Conservation (phyloP, 306 rosid species). For the Quercus alba region DNA sequence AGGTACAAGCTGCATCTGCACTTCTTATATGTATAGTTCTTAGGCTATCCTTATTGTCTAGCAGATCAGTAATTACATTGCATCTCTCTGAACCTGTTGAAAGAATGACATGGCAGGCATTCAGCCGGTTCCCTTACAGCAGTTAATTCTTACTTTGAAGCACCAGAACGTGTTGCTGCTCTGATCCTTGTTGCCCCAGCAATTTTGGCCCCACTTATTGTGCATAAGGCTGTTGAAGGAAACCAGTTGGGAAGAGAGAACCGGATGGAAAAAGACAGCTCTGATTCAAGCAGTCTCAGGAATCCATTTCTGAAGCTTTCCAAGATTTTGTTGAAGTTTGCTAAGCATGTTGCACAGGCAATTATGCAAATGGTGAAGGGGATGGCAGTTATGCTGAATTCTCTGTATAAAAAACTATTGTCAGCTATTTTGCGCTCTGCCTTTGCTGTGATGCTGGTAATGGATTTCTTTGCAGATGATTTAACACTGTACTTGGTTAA, state of each 20-base stretch:
- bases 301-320: slow-evolving; percentile 46
- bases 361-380: slow-evolving; percentile 46
- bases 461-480: slow-evolving; percentile 17
- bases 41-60: slow-evolving; percentile 5
- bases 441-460: slow-evolving; percentile 65
- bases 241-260: slow-evolving; percentile 29
- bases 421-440: slow-evolving; percentile 65
- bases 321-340: slow-evolving; percentile 41
- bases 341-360: slow-evolving; percentile 40
- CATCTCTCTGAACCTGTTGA: background rate
- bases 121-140: slow-evolving; percentile 91
- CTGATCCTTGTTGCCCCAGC: slow-evolving; percentile 87
- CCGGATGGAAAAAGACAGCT: slow-evolving; percentile 38
- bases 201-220: slow-evolving; percentile 60
- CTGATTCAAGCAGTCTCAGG: slow-evolving; percentile 18
- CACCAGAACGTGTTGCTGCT: slow-evolving; percentile 88
- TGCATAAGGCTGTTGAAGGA: slow-evolving; percentile 34
- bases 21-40: background rate
- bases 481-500: slow-evolving; percentile 16
- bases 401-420: slow-evolving; percentile 54
- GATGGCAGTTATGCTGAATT: slow-evolving; percentile 42
- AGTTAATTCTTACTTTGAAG: slow-evolving; percentile 76
- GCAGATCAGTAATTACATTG: slow-evolving; percentile 5
- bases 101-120: slow-evolving; percentile 59
- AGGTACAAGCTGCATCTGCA: background rate